These are phyloP conservation scores for Alternaria longipes DNA, from an alignment of 2,329 filamentous ascomycete genomes.

Conservation along the genomic window DNA sequence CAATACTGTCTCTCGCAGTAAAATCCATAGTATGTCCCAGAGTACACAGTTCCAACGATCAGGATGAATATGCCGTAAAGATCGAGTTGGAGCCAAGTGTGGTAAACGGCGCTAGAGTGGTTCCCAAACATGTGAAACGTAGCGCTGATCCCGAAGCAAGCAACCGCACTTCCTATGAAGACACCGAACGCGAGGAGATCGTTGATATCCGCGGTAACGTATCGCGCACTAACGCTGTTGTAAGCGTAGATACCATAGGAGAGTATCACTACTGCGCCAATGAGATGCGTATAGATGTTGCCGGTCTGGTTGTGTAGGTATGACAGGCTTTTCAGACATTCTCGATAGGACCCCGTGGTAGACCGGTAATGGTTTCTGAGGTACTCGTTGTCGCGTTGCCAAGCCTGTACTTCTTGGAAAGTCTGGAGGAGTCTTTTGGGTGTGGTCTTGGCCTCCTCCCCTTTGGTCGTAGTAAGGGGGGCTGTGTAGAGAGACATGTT, in stretches of 20 bases:
- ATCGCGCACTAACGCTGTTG: conserved; percentile 1
- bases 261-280: conserved; percentile 1
- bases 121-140: conserved; percentile 15
- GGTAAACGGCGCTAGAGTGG: conserved; percentile 10
- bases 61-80: conserved; percentile 14
- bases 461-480: conserved; percentile 6
- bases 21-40: conserved; percentile 14
- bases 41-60: conserved; percentile 16
- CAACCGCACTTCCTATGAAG: conserved; percentile 3
- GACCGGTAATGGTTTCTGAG: conserved; percentile 6
- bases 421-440: conserved; percentile 25
- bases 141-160: conserved; percentile 14
- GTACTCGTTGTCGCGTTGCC: conserved; percentile 19
- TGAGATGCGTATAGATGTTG: conserved; percentile 15
- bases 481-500: neutral
- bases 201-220: conserved; percentile 4
- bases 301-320: conserved; percentile 15
- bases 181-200: conserved; percentile 13
- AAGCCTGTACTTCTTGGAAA: conserved; percentile 16
- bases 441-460: neutral
- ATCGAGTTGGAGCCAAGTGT: conserved; percentile 11
- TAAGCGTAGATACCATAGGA: conserved; percentile 1
- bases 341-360: conserved; percentile 9
- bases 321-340: conserved; percentile 8
- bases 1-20: conserved; percentile 12